Percentiles rank a stretch among this genome's conserved stretches.
Evolutionary conservation across 306 rosid species (phyloP).

Genomic region (Prunus mume): DNA sequence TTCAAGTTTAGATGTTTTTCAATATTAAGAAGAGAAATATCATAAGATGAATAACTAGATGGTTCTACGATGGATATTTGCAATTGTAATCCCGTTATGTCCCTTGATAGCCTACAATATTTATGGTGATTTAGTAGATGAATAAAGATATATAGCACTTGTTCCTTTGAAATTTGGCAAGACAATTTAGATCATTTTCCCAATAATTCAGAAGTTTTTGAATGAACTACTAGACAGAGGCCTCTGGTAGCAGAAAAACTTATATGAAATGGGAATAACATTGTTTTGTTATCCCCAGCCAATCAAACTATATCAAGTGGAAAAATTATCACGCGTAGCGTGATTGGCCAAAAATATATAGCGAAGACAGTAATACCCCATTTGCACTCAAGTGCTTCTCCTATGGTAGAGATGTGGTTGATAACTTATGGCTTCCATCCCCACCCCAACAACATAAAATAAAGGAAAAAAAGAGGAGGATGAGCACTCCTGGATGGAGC

Average conservation of each 20-base stretch:
- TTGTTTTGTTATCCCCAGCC: no score
- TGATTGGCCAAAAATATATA: rapidly evolving
- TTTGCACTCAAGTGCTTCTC: no score
- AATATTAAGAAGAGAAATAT: neutral
- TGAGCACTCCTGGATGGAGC: neutral
- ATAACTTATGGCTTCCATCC: neutral
- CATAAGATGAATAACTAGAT: neutral
- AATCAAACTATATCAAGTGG: no score
- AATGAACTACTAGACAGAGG: neutral
- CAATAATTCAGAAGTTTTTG: neutral
- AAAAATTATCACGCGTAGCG: no score
- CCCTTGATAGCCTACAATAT: neutral
- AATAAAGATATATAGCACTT: neutral
- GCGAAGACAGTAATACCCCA: no score
- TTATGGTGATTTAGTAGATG: neutral
- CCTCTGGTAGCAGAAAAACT: no score
- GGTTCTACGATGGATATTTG: neutral
- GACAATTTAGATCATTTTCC: neutral
- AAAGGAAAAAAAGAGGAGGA: neutral
- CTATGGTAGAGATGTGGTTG: no score
- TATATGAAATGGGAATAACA: rapidly evolving
- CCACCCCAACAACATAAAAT: neutral
- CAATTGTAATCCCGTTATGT: neutral
- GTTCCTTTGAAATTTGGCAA: neutral
- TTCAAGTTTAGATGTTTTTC: neutral